A percentile compares a stretch with the other conserved stretches of the same genome.
These are phyloP conservation scores for Endotrypanum monterogeii DNA, from an alignment of 208 protist genomes.

Conservation along the genomic window DNA sequence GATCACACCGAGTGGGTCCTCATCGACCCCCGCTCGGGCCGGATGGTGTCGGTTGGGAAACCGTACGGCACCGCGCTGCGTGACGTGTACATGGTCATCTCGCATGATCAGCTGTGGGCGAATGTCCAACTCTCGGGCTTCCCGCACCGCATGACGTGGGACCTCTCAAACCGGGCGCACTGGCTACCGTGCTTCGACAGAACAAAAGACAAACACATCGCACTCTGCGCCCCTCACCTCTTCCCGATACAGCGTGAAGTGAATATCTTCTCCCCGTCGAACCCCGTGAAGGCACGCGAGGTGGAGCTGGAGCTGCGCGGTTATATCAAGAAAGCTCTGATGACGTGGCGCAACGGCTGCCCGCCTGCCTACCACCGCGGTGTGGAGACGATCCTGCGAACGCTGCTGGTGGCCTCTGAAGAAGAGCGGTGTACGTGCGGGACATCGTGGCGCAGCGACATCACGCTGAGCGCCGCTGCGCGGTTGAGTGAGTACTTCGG, in stretches of 20 bases:
- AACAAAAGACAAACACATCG: slow-evolving; percentile 37
- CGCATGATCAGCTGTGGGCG: slow-evolving; percentile 80
- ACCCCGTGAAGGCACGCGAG: slow-evolving; percentile 43
- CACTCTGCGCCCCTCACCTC: slow-evolving; percentile 40
- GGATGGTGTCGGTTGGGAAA: slow-evolving; percentile 38
- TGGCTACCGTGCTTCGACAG: slow-evolving; percentile 76
- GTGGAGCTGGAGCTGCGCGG: slow-evolving; percentile 67
- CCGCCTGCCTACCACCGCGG: slow-evolving; percentile 60
- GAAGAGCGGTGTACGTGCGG: slow-evolving; percentile 56
- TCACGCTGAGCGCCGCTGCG: slow-evolving; percentile 42
- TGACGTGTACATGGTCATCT: slow-evolving; percentile 77
- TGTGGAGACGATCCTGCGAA: slow-evolving; percentile 54
- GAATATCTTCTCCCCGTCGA: slow-evolving; percentile 44
- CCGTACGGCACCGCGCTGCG: slow-evolving; percentile 58
- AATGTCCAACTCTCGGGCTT: slow-evolving; percentile 80
- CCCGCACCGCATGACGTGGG: slow-evolving; percentile 84
- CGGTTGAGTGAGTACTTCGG: slow-evolving; percentile 71
- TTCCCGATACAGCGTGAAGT: slow-evolving; percentile 67
- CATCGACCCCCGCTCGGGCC: slow-evolving; percentile 75
- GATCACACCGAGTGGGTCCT: slow-evolving; percentile 50
- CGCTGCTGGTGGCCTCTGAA: slow-evolving; percentile 59
- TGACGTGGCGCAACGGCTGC: slow-evolving; percentile 70
- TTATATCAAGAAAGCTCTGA: slow-evolving; percentile 45
- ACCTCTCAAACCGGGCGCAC: slow-evolving; percentile 48
- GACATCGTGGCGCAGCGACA: slow-evolving; percentile 35